These are phyloP conservation scores for Phaffia rhodozyma DNA, from an alignment of 1,284 basidiomycete species.

Conservation along the genomic window DNA sequence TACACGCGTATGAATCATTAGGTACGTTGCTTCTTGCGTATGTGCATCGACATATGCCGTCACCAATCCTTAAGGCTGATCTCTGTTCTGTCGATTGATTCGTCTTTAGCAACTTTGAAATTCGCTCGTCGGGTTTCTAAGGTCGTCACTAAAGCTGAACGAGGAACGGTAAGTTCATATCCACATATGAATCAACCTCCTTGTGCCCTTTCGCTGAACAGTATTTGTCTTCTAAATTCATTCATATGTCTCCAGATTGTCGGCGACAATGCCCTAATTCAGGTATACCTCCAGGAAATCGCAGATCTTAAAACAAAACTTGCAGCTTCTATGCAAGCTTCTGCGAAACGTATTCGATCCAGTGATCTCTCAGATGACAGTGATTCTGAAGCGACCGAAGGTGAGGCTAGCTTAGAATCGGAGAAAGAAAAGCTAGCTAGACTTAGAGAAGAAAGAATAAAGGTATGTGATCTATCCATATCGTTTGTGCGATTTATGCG, in stretches of 20 bases:
- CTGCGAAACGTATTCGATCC: slow-evolving; percentile 17
- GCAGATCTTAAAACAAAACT: slow-evolving; percentile 33
- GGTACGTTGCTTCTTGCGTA: slow-evolving; percentile 21
- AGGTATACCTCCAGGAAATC: slow-evolving; percentile 38
- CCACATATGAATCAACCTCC: neutral
- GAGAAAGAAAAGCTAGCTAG: slow-evolving; percentile 30
- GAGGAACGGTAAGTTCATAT: slow-evolving; percentile 36
- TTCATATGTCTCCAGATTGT: slow-evolving; percentile 24
- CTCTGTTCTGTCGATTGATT: neutral
- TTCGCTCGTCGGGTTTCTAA: slow-evolving; percentile 45
- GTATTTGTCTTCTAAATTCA: neutral
- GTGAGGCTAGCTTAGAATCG: slow-evolving; percentile 30
- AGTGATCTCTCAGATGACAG: slow-evolving; percentile 9
- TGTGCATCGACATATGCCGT: neutral
- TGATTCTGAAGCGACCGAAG: slow-evolving; percentile 23
- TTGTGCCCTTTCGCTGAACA: neutral
- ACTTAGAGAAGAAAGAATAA: slow-evolving; percentile 30
- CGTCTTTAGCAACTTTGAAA: slow-evolving; percentile 37
- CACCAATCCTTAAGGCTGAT: neutral
- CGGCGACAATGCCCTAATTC: slow-evolving; percentile 35
- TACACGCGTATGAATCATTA: slow-evolving; percentile 43
- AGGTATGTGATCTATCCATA: slow-evolving; percentile 26
- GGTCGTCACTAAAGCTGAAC: slow-evolving; percentile 44
- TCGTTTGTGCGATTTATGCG: slow-evolving; percentile 22
- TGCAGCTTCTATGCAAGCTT: slow-evolving; percentile 7